These are phyloP conservation scores for maize (Zea mays) DNA, from an alignment of 176 grass and related monocot genomes.

Conservation along the genomic window DNA sequence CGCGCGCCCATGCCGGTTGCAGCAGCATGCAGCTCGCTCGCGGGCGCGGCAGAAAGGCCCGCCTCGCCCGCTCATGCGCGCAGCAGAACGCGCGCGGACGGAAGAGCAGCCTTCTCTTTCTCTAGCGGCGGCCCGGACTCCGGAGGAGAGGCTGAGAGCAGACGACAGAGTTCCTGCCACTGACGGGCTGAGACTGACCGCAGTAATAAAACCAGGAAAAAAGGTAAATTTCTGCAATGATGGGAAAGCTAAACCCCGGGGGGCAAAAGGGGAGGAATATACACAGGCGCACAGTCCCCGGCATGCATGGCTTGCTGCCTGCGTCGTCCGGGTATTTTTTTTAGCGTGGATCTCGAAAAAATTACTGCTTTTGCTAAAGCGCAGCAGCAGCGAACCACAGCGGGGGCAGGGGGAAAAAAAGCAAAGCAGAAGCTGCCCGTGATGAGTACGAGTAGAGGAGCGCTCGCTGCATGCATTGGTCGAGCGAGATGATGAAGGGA, in stretches of 20 bases:
- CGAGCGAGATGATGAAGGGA: no score
- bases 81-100: not conserved
- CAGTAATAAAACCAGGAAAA: conserved; percentile 59
- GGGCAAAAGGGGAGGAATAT: conserved; percentile 55
- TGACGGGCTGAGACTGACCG: conserved; percentile 8
- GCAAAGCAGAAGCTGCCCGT: conserved; percentile 55
- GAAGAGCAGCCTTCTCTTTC: conserved; percentile 10
- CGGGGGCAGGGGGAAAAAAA: not conserved
- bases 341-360: conserved; percentile 91
- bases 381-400: not conserved
- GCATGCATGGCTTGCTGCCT: conserved; percentile 43
- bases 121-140: no score
- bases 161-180: not conserved
- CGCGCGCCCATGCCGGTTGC: not conserved
- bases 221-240: conserved; percentile 79
- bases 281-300: conserved; percentile 43
- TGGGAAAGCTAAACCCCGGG: conserved; percentile 52
- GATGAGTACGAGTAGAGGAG: conserved; percentile 18
- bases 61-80: not conserved
- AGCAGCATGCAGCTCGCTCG: not conserved
- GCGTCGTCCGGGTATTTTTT: not conserved
- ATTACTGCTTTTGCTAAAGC: conserved; percentile 70
- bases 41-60: conserved; percentile 5
- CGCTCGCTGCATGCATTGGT: not conserved
- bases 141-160: not conserved